Conservation (phyloP, 495 filamentous ascomycete species). For the Lentithecium fluviatile region DNA sequence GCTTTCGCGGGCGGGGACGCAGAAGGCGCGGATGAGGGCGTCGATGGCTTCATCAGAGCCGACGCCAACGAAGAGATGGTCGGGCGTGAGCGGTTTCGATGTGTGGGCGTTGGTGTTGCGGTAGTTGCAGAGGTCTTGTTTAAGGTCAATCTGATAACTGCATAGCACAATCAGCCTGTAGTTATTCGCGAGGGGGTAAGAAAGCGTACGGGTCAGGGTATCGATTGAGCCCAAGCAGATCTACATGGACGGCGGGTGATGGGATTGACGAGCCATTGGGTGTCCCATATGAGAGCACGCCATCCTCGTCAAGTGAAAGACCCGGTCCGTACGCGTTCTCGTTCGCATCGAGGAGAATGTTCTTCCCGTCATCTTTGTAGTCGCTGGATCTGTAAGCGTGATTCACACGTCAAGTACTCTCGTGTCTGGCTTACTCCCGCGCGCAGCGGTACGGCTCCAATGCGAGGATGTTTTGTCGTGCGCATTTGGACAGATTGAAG, state of each 20-base stretch:
- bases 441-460: conserved; percentile 48
- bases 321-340: conserved; percentile 94
- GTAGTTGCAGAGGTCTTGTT: conserved; percentile 80
- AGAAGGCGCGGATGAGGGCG: conserved; percentile 88
- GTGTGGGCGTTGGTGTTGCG: conserved; percentile 86
- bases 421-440: conserved; percentile 39
- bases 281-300: conserved; percentile 43
- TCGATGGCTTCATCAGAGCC: conserved; percentile 97
- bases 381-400: conserved; percentile 59
- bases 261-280: conserved; percentile 37
- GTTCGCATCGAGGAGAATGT: conserved; percentile 95
- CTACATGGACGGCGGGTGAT: conserved; percentile 51
- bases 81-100: conserved; percentile 66
- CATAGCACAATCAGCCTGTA: not conserved
- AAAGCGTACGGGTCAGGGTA: conserved; percentile 84
- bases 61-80: conserved; percentile 90
- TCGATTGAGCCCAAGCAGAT: conserved; percentile 78
- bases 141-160: conserved; percentile 81
- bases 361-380: conserved; percentile 98
- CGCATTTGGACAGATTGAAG: conserved; percentile 39
- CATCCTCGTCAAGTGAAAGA: conserved; percentile 51
- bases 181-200: not conserved
- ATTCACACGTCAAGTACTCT: conserved; percentile 32
- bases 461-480: conserved; percentile 45
- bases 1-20: conserved; percentile 77